phyloP scores from a whole-genome alignment of 345 rosid species.

The Kandelia obovata region DNA sequence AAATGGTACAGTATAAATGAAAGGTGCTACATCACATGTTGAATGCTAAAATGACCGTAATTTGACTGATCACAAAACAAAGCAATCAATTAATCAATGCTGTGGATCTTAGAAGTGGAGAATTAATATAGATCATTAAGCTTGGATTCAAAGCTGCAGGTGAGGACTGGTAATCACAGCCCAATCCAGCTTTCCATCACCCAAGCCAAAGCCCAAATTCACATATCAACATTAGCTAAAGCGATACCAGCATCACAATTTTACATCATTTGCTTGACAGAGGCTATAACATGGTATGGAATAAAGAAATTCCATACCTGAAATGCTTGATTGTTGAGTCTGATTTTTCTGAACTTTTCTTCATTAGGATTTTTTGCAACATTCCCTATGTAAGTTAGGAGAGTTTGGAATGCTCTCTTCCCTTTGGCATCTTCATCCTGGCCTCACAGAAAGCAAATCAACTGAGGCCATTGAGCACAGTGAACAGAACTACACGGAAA shows the following conservation, averaged over 20 bases:
- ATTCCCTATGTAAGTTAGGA: conserved; percentile 82
- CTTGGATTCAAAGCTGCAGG: background rate
- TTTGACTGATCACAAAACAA: background rate
- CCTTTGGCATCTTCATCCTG: conserved; percentile 93
- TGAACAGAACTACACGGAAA: background rate
- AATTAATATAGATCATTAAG: background rate
- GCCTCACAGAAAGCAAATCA: conserved; percentile 13
- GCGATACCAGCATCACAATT: too few relatives aligned
- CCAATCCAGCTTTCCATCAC: too few relatives aligned
- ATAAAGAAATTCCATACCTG: conserved; percentile 49
- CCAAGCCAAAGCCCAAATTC: too few relatives aligned
- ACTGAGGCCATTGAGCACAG: background rate
- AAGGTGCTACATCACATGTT: too few relatives aligned
- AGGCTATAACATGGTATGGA: background rate
- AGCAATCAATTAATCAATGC: background rate
- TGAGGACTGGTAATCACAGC: too few relatives aligned
- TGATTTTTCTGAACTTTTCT: conserved; percentile 91
- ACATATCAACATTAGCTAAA: too few relatives aligned
- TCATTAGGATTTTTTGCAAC: conserved; percentile 83
- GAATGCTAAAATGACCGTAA: background rate
- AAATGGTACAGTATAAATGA: too few relatives aligned
- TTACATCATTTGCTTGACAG: too few relatives aligned
- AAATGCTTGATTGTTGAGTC: conserved; percentile 81
- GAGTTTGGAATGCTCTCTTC: conserved; percentile 97
- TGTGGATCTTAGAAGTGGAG: background rate